A percentile compares a stretch with the other conserved stretches of the same genome.
These are phyloP conservation scores for Silene conica DNA, from an alignment of 148 eudicot species.

Conservation along the genomic window DNA sequence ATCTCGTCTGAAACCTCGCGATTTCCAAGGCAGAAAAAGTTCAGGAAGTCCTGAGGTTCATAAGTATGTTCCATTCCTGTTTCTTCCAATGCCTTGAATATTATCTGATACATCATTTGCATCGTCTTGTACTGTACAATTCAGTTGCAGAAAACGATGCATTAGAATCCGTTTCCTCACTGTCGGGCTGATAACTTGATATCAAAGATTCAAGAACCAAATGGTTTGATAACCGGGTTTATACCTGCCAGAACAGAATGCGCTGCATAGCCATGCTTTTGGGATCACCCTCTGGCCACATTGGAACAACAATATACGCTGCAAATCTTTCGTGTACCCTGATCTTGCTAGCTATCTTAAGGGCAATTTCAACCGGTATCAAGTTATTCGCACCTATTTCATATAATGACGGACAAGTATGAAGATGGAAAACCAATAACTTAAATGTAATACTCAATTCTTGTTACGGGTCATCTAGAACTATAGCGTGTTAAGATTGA, in stretches of 20 bases:
- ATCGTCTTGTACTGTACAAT: slow-evolving; percentile 73
- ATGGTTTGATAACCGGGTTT: background rate
- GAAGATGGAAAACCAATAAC: too few relatives aligned
- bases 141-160: background rate
- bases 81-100: slow-evolving; percentile 74
- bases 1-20: slow-evolving; percentile 42
- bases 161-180: background rate
- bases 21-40: slow-evolving; percentile 81
- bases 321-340: slow-evolving; percentile 67
- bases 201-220: background rate
- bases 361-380: slow-evolving; percentile 82
- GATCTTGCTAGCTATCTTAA: slow-evolving; percentile 74
- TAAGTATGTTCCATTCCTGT: slow-evolving; percentile 51
- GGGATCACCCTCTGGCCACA: slow-evolving; percentile 99
- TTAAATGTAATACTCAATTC: too few relatives aligned
- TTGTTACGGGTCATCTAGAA: too few relatives aligned
- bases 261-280: slow-evolving; percentile 64
- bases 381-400: slow-evolving; percentile 87
- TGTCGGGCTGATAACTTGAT: background rate
- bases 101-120: slow-evolving; percentile 93
- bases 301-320: slow-evolving; percentile 75
- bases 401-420: too few relatives aligned
- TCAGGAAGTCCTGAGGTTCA: slow-evolving; percentile 78
- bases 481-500: too few relatives aligned
- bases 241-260: slow-evolving; percentile 92